Conservation (phyloP, 78 protist species). For the Polysphondylium violaceum region DNA sequence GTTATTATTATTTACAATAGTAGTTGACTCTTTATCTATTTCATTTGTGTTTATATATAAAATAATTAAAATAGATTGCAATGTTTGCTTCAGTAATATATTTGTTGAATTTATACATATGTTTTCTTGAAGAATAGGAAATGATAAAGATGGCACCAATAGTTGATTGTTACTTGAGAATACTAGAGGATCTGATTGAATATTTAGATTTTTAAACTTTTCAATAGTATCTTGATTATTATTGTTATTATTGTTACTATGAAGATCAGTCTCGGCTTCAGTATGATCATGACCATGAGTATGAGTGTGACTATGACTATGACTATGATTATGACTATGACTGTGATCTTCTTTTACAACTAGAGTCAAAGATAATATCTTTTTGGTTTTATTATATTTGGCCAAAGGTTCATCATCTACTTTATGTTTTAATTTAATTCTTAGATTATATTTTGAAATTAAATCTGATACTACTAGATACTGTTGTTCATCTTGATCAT, state of each 20-base stretch:
- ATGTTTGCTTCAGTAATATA: background rate
- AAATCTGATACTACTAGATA: constrained; percentile 8
- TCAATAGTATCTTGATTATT: background rate
- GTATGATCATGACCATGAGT: background rate
- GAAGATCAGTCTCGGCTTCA: background rate
- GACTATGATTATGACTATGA: background rate
- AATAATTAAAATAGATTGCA: background rate
- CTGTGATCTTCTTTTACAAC: background rate
- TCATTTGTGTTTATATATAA: no score
- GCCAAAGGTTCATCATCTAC: constrained; percentile 41
- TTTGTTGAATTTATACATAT: background rate
- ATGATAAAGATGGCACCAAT: no score
- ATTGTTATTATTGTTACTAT: background rate
- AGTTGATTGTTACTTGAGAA: no score
- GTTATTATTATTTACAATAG: no score
- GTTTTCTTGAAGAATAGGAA: no score
- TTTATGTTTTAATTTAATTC: constrained; percentile 17
- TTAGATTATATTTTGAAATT: background rate
- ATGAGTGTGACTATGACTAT: constrained; percentile 5
- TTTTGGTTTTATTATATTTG: constrained; percentile 24
- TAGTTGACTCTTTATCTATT: no score
- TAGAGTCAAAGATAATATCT: background rate
- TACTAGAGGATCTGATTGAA: no score
- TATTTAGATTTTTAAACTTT: constrained; percentile 3
- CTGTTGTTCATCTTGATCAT: no score